Percentiles rank a stretch among this genome's conserved stretches.
Evolutionary conservation across 2,329 filamentous ascomycete species (phyloP).

Genomic region (Pyrenophora seminiperda): DNA sequence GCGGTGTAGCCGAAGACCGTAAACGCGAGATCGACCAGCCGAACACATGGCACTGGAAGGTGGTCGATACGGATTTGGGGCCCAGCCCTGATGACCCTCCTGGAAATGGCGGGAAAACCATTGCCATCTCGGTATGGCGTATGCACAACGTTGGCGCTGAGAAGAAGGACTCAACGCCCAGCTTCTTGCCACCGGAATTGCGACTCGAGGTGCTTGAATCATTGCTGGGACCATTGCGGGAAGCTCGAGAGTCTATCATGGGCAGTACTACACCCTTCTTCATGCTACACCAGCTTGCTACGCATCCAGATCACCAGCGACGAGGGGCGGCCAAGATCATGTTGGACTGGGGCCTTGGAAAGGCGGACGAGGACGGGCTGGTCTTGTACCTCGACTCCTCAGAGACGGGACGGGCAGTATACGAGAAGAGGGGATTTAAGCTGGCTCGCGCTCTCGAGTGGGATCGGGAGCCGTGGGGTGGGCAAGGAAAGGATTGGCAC

Average conservation of each 20-base stretch:
- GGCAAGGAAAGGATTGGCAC: slow-evolving; percentile 41
- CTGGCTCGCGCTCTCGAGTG: slow-evolving; percentile 27
- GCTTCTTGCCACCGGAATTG: slow-evolving; percentile 72
- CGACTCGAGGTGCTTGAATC: slow-evolving; percentile 35
- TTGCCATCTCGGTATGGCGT: slow-evolving; percentile 39
- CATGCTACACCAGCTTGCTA: slow-evolving; percentile 40
- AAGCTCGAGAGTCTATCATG: slow-evolving; percentile 35
- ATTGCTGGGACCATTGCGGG: slow-evolving; percentile 30
- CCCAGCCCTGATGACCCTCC: slow-evolving; percentile 30
- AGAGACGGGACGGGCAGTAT: slow-evolving; percentile 46
- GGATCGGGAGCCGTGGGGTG: slow-evolving; percentile 36
- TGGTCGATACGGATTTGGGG: slow-evolving; percentile 36
- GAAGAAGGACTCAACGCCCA: slow-evolving; percentile 56
- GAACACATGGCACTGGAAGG: slow-evolving; percentile 39
- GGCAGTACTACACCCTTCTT: slow-evolving; percentile 26
- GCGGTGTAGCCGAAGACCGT: slow-evolving; percentile 29
- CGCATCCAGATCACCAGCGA: slow-evolving; percentile 49
- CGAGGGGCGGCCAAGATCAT: slow-evolving; percentile 48
- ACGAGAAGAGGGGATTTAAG: slow-evolving; percentile 43
- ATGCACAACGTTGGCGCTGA: slow-evolving; percentile 20
- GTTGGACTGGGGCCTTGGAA: slow-evolving; percentile 47
- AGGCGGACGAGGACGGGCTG: slow-evolving; percentile 49
- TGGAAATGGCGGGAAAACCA: slow-evolving; percentile 32
- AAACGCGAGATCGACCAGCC: slow-evolving; percentile 28
- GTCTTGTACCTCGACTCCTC: slow-evolving; percentile 50